Base-by-base conservation (phyloP, 2,329 filamentous ascomycete species). In the Botrytis deweyae region DNA sequence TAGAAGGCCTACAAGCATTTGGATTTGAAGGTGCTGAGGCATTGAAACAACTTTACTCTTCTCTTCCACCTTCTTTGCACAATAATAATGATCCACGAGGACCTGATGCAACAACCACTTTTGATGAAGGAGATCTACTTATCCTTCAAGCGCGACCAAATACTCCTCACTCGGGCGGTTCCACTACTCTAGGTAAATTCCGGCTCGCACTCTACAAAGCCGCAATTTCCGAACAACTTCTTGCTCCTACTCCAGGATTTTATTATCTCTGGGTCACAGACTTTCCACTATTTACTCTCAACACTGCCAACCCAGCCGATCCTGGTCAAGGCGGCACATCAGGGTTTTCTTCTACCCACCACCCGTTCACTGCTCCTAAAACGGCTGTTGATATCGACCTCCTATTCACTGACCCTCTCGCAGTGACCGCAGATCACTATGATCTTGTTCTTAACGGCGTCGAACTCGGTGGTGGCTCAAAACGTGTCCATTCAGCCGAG, bases 391-490 rank as follows among this genome's bases (percentile, higher is more conserved):
- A 98, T 80, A 88, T 97, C 25, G 91, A 94, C 58, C 83, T 93
- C 0, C 88, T 98, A 1, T 85, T 90, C 55, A 90, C 87, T 0
- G 87, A 94, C 59, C 95, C 96, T 0, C 86, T 94, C 0, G 83
- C 87, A 65, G 94, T 90, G 1, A 89, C 88, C 78, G 97, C 92
- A 5, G 95, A 97, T 79, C 95, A 97, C 81, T 99, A 98, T 83
- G 96, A 99, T 79, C 89, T 99, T 22, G 95, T 99, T 0, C 89
- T 98, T 78, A 99, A 99, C 81, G 96, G 96, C 6, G 90, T 97
- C 8, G 96, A 99, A 83, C 88, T 99, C 2, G 96, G 96, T 40
- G 96, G 96, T 18, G 97, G 96, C 49, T 97, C 93, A 81, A 89
- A 94, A 22, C 93, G 96, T 87, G 98, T 98, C 73, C 96, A 99